phyloP scores from a whole-genome alignment of 495 filamentous ascomycete species.

The Cetradonia linearis region DNA sequence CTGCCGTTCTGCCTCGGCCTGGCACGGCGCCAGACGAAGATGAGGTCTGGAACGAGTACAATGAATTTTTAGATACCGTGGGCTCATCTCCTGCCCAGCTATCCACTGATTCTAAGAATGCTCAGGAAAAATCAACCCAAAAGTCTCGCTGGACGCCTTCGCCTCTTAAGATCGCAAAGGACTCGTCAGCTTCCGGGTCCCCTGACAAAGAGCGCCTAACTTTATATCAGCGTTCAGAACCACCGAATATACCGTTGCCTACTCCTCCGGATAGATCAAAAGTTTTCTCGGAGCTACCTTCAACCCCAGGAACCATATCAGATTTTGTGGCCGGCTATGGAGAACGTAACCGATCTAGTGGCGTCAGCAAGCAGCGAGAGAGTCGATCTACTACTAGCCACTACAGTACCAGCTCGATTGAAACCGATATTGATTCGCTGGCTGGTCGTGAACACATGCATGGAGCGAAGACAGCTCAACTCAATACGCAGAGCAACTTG shows the following conservation, averaged over 20 bases:
- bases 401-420: slow-evolving; percentile 40
- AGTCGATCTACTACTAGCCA: slow-evolving; percentile 33
- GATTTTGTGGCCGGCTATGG: slow-evolving; percentile 44
- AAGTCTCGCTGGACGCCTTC: slow-evolving; percentile 18
- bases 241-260: slow-evolving; percentile 19
- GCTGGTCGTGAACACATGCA: slow-evolving; percentile 11
- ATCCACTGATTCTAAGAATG: slow-evolving; percentile 14
- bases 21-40: slow-evolving; percentile 58
- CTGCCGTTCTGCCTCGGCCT: slow-evolving; percentile 50
- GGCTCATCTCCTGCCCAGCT: slow-evolving; percentile 41
- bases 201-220: slow-evolving; percentile 11
- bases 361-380: slow-evolving; percentile 28
- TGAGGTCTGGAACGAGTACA: slow-evolving; percentile 91
- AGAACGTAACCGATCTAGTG: slow-evolving; percentile 36
- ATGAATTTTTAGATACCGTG: slow-evolving; percentile 75
- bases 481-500: slow-evolving; percentile 67
- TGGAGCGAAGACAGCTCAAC: slow-evolving; percentile 25
- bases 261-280: slow-evolving; percentile 27
- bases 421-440: slow-evolving; percentile 25
- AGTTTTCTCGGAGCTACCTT: slow-evolving; percentile 29
- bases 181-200: slow-evolving; percentile 18
- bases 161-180: slow-evolving; percentile 23
- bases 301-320: slow-evolving; percentile 42
- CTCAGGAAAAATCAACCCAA: slow-evolving; percentile 29
- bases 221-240: slow-evolving; percentile 10